phyloP scores from a whole-genome alignment of 768 basidiomycete genomes.

The Pleurotus tuoliensis region DNA sequence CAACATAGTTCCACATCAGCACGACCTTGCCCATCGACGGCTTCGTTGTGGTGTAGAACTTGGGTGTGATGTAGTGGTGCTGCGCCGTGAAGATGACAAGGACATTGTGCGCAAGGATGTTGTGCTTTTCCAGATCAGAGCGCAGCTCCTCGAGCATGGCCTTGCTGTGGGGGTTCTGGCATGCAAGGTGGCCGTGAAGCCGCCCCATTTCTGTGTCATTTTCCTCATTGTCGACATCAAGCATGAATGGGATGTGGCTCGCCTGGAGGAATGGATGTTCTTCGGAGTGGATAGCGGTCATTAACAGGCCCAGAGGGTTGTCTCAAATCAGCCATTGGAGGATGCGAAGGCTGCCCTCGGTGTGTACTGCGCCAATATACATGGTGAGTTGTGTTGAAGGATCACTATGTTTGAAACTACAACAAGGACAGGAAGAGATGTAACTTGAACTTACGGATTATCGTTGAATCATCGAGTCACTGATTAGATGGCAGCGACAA shows the following conservation, averaged over 20 bases:
- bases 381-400: conserved; percentile 14
- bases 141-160: conserved; percentile 15
- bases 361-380: conserved; percentile 35
- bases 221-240: conserved; percentile 13
- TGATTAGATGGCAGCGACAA: no score
- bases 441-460: no score
- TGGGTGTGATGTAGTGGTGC: conserved; percentile 24
- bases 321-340: conserved; percentile 27
- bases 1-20: conserved; percentile 23
- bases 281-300: conserved; percentile 26
- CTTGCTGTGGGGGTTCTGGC: conserved; percentile 22
- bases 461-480: no score
- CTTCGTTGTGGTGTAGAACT: conserved; percentile 24
- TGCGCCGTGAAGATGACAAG: conserved; percentile 19
- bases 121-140: background rate
- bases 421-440: no score
- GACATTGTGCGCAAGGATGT: conserved; percentile 6
- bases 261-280: conserved; percentile 15
- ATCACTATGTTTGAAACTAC: no score
- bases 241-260: conserved; percentile 34
- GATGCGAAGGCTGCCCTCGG: conserved; percentile 26
- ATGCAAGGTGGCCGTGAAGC: conserved; percentile 21
- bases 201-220: conserved; percentile 10
- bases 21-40: conserved; percentile 21
- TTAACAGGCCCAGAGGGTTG: conserved; percentile 33